Evolutionary conservation across 2,329 filamentous ascomycete genomes (phyloP).

Genomic region (Fulvia fulva): DNA sequence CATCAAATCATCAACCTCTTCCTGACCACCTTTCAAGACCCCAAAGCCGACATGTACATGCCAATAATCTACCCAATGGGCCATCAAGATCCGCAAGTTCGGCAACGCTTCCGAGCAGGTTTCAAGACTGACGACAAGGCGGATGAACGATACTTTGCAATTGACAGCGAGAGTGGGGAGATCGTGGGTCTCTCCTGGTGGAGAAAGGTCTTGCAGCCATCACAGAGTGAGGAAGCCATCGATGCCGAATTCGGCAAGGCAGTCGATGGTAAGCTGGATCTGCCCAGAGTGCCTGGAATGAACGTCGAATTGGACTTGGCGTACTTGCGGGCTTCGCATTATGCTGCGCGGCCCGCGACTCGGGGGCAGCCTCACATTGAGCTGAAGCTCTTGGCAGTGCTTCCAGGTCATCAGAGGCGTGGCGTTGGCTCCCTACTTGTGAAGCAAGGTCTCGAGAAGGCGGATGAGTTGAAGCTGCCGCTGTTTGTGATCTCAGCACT

Average conservation of each 20-base stretch:
- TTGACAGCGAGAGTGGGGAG: conserved; percentile 6
- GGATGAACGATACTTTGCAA: conserved; percentile 9
- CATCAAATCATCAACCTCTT: conserved; percentile 9
- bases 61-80: conserved; percentile 15
- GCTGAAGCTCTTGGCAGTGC: conserved; percentile 26
- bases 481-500: conserved; percentile 36
- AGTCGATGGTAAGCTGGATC: conserved; percentile 3
- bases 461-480: conserved; percentile 33
- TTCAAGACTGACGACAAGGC: conserved; percentile 2
- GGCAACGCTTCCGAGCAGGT: background rate
- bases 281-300: conserved; percentile 9
- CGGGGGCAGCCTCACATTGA: conserved; percentile 10
- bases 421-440: conserved; percentile 36
- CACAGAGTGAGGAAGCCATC: conserved; percentile 5
- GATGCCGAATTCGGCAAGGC: conserved; percentile 6
- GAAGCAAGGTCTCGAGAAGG: conserved; percentile 35
- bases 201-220: background rate
- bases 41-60: conserved; percentile 8
- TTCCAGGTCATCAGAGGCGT: conserved; percentile 35
- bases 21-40: conserved; percentile 10
- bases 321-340: conserved; percentile 2
- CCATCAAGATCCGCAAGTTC: conserved; percentile 4
- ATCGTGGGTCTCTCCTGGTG: conserved; percentile 14
- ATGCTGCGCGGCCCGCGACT: background rate
- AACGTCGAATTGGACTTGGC: conserved; percentile 10